A percentile compares a stretch with the other conserved stretches of the same genome.
phyloP scores from a whole-genome alignment of 2,329 filamentous ascomycete genomes.

The Xylogone sp. region DNA sequence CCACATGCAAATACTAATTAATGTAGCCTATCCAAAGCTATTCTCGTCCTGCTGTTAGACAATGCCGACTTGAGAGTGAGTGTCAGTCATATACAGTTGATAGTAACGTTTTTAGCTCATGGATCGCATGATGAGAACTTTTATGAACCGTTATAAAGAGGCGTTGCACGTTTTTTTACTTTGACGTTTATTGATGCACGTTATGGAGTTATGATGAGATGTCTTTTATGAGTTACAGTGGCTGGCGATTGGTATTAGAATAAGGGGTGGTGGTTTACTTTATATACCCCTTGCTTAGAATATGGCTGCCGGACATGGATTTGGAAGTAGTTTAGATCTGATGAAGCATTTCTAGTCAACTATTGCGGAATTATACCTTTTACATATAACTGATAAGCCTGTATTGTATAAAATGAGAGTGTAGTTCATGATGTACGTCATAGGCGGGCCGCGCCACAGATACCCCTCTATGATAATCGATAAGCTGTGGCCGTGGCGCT shows the following conservation, averaged over 20 bases:
- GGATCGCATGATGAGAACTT: background rate
- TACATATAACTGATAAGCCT: no score
- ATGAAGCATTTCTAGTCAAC: no score
- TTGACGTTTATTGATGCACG: no score
- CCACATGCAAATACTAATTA: background rate
- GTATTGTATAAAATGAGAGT: no score
- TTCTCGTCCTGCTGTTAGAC: background rate
- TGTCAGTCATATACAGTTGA: no score
- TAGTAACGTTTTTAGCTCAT: background rate
- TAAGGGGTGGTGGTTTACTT: no score
- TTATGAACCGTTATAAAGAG: slow-evolving; percentile 2
- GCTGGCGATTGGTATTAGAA: background rate
- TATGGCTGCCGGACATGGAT: no score
- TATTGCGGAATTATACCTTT: no score
- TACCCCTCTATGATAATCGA: slow-evolving; percentile 3
- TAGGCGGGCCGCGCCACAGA: background rate
- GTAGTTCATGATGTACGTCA: background rate
- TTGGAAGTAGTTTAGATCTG: no score
- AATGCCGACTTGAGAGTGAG: background rate
- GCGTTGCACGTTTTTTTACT: background rate
- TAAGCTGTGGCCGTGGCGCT: slow-evolving; percentile 13
- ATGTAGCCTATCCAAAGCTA: background rate
- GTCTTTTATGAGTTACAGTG: background rate
- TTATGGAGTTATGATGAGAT: background rate
- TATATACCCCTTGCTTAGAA: no score